A percentile compares a stretch with the other conserved stretches of the same genome.
Conservation (phyloP, 345 rosid genomes). For the Hibiscus trionum region DNA sequence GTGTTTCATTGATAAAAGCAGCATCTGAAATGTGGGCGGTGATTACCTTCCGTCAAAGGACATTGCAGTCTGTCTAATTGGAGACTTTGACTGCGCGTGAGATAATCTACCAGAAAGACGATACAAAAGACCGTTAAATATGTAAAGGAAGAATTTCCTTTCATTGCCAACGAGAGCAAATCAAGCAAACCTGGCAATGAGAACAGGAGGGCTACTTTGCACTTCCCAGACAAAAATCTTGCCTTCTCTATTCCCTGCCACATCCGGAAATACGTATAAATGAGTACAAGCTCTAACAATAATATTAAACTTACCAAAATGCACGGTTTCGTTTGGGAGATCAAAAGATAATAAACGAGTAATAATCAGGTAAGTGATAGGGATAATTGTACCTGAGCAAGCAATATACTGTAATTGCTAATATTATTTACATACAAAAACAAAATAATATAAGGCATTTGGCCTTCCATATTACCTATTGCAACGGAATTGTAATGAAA, state of each 20-base stretch:
- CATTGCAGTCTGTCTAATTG: constrained; percentile 93
- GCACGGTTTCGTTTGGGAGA: background rate
- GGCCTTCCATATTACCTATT: constrained; percentile 46
- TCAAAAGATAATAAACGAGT: background rate
- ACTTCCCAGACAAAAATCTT: constrained; percentile 94
- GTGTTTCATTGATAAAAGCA: background rate
- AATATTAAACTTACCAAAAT: background rate
- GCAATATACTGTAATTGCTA: background rate
- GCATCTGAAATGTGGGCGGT: background rate
- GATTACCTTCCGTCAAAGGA: constrained; percentile 78
- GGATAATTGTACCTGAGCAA: background rate
- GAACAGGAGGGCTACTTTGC: constrained; percentile 90
- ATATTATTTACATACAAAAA: background rate
- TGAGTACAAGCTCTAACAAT: background rate
- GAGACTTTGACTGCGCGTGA: constrained; percentile 66
- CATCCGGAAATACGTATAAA: background rate
- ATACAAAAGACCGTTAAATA: constrained; percentile 3
- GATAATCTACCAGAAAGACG: constrained; percentile 41
- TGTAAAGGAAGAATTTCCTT: background rate
- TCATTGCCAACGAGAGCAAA: background rate
- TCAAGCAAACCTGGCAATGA: constrained; percentile 55
- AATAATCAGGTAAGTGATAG: background rate
- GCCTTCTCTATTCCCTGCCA: constrained; percentile 90
- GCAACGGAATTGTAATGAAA: constrained; percentile 65
- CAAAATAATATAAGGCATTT: background rate